A percentile compares a stretch with the other conserved stretches of the same genome.
Conservation (phyloP, 1,284 basidiomycete species). For the Porphyrellus sp. region DNA sequence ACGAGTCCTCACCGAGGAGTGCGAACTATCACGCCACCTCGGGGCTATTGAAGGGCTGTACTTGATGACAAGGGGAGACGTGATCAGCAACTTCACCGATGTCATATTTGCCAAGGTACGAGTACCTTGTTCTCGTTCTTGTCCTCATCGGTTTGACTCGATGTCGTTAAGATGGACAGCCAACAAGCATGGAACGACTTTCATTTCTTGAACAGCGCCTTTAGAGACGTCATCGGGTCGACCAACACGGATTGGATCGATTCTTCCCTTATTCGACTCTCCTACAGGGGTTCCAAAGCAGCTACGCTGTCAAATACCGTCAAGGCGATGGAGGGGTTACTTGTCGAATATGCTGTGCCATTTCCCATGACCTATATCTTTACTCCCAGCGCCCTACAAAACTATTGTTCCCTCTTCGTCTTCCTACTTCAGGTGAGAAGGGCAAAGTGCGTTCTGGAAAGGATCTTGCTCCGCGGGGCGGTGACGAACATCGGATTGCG, state of each 20-base stretch:
- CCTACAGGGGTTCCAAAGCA: conserved; percentile 51
- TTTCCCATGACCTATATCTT: conserved; percentile 83
- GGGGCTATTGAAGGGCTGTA: conserved; percentile 68
- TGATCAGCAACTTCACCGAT: conserved; percentile 70
- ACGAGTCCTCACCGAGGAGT: conserved; percentile 64
- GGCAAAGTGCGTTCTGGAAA: conserved; percentile 68
- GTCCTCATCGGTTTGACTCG: background rate
- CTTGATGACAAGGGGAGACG: conserved; percentile 70
- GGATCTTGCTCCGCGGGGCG: conserved; percentile 58
- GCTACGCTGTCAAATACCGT: conserved; percentile 48
- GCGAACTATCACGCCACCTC: conserved; percentile 69
- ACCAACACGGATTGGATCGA: conserved; percentile 54
- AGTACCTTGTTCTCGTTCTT: background rate
- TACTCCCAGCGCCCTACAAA: conserved; percentile 53
- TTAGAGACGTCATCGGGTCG: conserved; percentile 63
- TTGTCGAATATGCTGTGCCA: conserved; percentile 73
- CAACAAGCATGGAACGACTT: conserved; percentile 76
- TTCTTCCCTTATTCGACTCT: conserved; percentile 68
- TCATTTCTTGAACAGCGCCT: conserved; percentile 77
- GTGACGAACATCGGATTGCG: conserved; percentile 34
- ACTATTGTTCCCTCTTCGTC: conserved; percentile 72
- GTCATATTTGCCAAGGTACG: conserved; percentile 68
- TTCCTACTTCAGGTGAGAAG: conserved; percentile 74
- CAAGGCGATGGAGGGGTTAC: conserved; percentile 61
- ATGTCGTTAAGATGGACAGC: conserved; percentile 58